A percentile compares a stretch with the other conserved stretches of the same genome.
Evolutionary conservation across 2,329 filamentous ascomycete genomes (phyloP).

Genomic region (Neurospora crassa): DNA sequence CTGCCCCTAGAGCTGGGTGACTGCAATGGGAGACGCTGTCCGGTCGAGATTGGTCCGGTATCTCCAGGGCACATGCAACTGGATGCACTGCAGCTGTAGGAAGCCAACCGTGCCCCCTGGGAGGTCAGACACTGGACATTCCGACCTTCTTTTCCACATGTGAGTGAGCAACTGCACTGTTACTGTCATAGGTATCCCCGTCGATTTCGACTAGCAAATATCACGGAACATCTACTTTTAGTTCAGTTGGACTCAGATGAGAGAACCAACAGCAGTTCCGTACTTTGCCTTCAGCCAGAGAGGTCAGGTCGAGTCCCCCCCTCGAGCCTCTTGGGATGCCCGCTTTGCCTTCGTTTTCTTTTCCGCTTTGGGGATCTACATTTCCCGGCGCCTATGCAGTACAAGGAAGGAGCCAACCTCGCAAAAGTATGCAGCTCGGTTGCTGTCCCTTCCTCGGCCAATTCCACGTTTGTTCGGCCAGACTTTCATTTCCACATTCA

Average conservation of each 20-base stretch:
- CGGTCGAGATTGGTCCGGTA: not conserved
- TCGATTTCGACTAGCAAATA: not conserved
- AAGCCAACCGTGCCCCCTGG: not conserved
- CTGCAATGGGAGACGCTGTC: not conserved
- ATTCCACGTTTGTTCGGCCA: not conserved
- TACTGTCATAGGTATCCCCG: not conserved
- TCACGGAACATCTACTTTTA: not conserved
- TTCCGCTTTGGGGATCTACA: slow-evolving; percentile 7
- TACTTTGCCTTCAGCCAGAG: not conserved
- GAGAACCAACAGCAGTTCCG: not conserved
- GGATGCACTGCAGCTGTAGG: not conserved
- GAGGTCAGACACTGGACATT: not conserved
- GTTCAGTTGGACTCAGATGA: not conserved
- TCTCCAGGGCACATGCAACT: not conserved
- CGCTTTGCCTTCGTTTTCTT: not conserved
- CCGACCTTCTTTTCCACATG: not conserved
- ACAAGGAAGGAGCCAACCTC: not conserved
- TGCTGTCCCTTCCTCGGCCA: not conserved
- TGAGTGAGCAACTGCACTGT: not conserved
- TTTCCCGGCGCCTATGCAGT: not conserved
- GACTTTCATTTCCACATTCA: not conserved
- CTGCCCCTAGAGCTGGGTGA: not conserved
- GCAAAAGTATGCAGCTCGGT: not conserved
- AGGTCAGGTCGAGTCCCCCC: not conserved
- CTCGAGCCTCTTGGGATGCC: not conserved